Evolutionary conservation across 108 stramenopile species (phyloP).

Genomic region (Seminavis robusta): DNA sequence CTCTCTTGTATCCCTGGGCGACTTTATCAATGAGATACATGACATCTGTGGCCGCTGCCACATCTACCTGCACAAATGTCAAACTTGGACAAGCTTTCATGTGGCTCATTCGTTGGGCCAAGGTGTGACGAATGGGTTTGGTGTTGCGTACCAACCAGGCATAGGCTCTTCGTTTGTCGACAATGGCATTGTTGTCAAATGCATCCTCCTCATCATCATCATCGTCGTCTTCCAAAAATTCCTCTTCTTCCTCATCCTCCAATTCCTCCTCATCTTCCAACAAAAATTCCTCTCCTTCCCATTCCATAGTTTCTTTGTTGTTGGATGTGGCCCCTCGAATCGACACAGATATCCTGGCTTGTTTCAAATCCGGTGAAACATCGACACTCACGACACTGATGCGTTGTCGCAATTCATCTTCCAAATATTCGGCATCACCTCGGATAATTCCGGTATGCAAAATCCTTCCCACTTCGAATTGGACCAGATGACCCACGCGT

Average conservation of each 20-base stretch:
- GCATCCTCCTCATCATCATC: not conserved
- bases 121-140: slow-evolving; percentile 64
- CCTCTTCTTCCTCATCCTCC: too few species aligned
- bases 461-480: slow-evolving; percentile 62
- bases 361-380: slow-evolving; percentile 81
- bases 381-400: slow-evolving; percentile 81
- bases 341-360: slow-evolving; percentile 81
- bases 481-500: slow-evolving; percentile 80
- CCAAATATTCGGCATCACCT: slow-evolving; percentile 51
- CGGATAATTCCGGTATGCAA: slow-evolving; percentile 50
- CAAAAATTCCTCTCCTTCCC: not conserved
- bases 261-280: not conserved
- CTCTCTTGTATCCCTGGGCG: slow-evolving; percentile 52
- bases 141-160: slow-evolving; percentile 81
- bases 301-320: slow-evolving; percentile 5
- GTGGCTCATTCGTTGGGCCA: slow-evolving; percentile 78
- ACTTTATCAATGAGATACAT: slow-evolving; percentile 89
- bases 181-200: slow-evolving; percentile 15
- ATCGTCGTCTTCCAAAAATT: slow-evolving; percentile 7
- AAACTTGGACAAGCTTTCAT: slow-evolving; percentile 80
- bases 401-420: slow-evolving; percentile 58
- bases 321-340: slow-evolving; percentile 38
- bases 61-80: slow-evolving; percentile 86
- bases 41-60: slow-evolving; percentile 85
- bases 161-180: slow-evolving; percentile 77